Evolutionary conservation across 23 red algal species (phyloP), one percentile per base, ranked within the genome.

Genomic region (Gracilaria gracilis): DNA sequence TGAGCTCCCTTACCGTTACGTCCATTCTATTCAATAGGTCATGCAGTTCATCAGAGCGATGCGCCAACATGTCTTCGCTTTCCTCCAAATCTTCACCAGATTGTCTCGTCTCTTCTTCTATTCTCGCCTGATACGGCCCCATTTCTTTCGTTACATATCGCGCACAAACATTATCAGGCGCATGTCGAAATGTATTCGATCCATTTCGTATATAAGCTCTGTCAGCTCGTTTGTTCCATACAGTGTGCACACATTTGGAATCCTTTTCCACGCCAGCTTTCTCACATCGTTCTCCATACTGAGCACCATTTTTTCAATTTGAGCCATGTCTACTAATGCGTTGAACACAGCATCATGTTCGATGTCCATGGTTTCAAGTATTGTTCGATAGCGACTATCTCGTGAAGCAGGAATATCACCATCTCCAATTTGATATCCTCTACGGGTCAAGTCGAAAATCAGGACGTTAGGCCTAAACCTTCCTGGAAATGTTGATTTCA

Each of bases 241-340:
- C 70, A 37, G 57, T 61, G 15, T 77, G 38, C 16, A 88, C 54
- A 16, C 66, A 34, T 88, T 88, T 44, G 84, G 84, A 34, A 76
- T 37, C 15, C 71, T 57, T 12, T 69, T 88, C 84, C 84, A 88
- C 0, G 66, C 84, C 40, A 88, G 69, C 47, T 50, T 33, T 14
- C 34, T 88, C 16, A 78, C 71, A 37, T 88, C 87, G 27, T 91
- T 58, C 58, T 67, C 62, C 19, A 34, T 6, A 59, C 74, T 83
- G 11, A 98, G 87, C 9, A 93, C 75, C 33, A 91, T 75, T 53
- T 72, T 50, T 57, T 98, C 93, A 44, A 94, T 87, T 25, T 96
- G 85, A 2, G 67, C 81, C 40, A 89, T 82, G 76, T 98, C 97
- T 39, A 98, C 74, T 20, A 98, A 80, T 50, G 82, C 73, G 65